These are phyloP conservation scores for Castanospermum australe DNA, from an alignment of 306 rosid species.

Conservation along the genomic window DNA sequence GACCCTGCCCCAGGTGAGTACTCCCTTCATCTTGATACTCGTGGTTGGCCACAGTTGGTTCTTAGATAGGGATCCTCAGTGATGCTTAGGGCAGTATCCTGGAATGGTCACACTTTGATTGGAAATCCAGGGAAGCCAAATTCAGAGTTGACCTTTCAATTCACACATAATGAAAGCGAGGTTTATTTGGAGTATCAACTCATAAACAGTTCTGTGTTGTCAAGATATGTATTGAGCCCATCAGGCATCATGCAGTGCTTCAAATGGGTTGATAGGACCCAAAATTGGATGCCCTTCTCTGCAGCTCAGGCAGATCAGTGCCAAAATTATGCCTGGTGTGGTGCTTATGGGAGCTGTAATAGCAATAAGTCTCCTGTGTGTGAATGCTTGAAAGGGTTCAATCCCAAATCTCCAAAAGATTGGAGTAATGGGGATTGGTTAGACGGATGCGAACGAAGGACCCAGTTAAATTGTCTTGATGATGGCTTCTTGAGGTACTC, in stretches of 20 bases:
- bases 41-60: conserved; percentile 6
- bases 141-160: neutral
- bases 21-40: neutral
- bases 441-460: neutral
- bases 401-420: neutral
- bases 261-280: neutral
- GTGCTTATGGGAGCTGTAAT: neutral
- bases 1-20: conserved; percentile 17
- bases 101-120: neutral
- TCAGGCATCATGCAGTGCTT: neutral
- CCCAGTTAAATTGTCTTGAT: neutral
- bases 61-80: neutral
- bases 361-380: neutral
- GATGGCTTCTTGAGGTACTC: neutral
- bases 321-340: neutral
- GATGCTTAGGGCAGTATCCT: neutral
- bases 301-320: neutral
- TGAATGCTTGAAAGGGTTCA: conserved; percentile 5
- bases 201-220: neutral
- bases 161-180: neutral
- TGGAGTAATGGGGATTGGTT: neutral
- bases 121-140: neutral
- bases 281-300: neutral
- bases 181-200: neutral
- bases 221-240: neutral